Evolutionary conservation across 176 grass and related monocot genomes (phyloP).

Genomic region (Aechmea fasciata): DNA sequence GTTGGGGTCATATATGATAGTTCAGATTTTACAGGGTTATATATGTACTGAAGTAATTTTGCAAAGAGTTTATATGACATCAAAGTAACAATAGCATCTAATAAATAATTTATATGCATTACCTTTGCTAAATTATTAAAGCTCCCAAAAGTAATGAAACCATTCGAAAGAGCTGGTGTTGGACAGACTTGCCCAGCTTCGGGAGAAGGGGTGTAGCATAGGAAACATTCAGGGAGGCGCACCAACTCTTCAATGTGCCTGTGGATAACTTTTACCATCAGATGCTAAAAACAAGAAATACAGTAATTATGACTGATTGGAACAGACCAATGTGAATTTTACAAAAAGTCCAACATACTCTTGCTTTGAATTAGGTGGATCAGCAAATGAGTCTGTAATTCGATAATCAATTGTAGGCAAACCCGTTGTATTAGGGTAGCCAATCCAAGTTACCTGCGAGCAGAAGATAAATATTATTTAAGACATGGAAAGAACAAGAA

Average conservation of each 20-base stretch:
- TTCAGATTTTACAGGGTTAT: no score
- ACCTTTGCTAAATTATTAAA: conserved; percentile 99
- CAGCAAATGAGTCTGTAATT: conserved; percentile 77
- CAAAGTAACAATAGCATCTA: conserved; percentile 4
- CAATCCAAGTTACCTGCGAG: conserved; percentile 90
- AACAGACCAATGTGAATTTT: not conserved
- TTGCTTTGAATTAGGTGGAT: conserved; percentile 63
- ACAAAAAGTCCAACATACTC: conserved; percentile 39
- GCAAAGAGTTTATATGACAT: not conserved
- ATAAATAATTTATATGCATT: conserved; percentile 13
- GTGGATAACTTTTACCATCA: conserved; percentile 21
- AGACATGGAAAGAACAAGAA: not conserved
- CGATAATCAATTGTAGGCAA: conserved; percentile 93
- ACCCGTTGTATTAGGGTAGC: conserved; percentile 99
- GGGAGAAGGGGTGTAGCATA: conserved; percentile 94
- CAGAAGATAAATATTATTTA: not conserved
- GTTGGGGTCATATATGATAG: no score
- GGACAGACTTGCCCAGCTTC: conserved; percentile 87
- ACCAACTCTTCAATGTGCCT: conserved; percentile 94
- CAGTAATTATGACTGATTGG: not conserved
- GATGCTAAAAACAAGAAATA: not conserved
- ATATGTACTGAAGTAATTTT: not conserved
- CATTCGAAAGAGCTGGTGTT: conserved; percentile 85
- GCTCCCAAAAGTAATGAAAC: conserved; percentile 92
- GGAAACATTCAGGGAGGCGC: conserved; percentile 80